A percentile compares a stretch with the other conserved stretches of the same genome.
Conservation (phyloP, 768 basidiomycete species). For the Phallus indusiatus region DNA sequence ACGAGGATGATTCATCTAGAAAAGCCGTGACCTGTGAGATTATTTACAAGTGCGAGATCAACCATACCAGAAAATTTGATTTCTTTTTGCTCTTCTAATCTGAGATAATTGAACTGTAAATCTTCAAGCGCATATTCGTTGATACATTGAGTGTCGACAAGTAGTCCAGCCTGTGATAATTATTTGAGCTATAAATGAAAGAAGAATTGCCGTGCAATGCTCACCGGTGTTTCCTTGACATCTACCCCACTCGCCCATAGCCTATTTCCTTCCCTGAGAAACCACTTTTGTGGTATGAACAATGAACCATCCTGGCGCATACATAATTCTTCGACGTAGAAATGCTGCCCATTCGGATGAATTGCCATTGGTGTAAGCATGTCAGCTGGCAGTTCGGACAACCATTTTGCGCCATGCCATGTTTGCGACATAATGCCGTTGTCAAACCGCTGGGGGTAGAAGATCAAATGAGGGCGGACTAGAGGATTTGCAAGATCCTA, state of each 20-base stretch:
- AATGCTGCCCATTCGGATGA: conserved; percentile 10
- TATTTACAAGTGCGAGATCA: neutral
- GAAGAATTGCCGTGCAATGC: neutral
- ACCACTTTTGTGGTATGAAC: conserved; percentile 14
- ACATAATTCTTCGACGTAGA: conserved; percentile 19
- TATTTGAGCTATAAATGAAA: neutral
- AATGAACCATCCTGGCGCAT: conserved; percentile 10
- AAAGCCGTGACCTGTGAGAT: neutral
- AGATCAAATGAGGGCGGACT: neutral
- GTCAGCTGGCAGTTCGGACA: conserved; percentile 17
- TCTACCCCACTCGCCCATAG: conserved; percentile 5
- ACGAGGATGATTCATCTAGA: neutral
- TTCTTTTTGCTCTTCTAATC: neutral
- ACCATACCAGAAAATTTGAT: neutral
- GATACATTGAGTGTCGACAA: neutral
- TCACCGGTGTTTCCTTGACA: neutral
- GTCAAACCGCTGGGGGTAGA: conserved; percentile 20
- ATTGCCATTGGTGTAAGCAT: conserved; percentile 19
- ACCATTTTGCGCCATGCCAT: conserved; percentile 22
- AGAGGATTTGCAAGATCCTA: conserved; percentile 2
- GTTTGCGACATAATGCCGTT: conserved; percentile 15
- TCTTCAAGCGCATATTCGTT: neutral
- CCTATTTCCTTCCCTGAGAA: conserved; percentile 4
- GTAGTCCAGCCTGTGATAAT: no score
- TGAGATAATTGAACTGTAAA: neutral